Base-by-base conservation (phyloP, 1,284 basidiomycete species). In the Ceratobasidium sp. region DNA sequence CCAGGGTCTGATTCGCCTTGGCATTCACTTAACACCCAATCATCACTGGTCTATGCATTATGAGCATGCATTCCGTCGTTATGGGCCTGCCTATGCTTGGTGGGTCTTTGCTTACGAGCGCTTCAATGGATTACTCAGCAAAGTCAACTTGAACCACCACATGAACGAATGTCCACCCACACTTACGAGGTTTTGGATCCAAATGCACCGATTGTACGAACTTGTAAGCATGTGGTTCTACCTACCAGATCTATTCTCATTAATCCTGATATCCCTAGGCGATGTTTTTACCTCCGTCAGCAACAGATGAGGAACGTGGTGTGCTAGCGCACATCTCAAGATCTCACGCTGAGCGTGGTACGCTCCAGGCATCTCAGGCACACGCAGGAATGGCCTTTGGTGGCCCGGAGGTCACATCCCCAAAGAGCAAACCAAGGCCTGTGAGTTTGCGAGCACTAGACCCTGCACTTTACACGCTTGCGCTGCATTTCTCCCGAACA, bases 91-190 rank as follows among this genome's bases (percentile, higher is more conserved):
- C 0, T 83, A 84, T 54, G 79, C 77, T 1, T 84, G 82, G 82
- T 84, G 83, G 83, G 76, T 83, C 0, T 84, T 82, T 73, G 80
- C 81, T 1, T 83, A 81, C 73, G 82, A 85, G 65, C 75, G 81
- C 1, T 82, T 82, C 76, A 84, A 84, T 76, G 81, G 84, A 0
- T 77, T 82, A 66, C 79, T 84, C 1, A 79, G 82, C 57, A 79
- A 80, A 24, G 80, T 84, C 27, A 81, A 82, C 0, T 74, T 67
- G n/a, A 84, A 84, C 22, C 1, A 31, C 9, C 22, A 53, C 8
- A 19, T 27, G 2, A 47, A 62, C 14, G 9, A 62, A 2, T 47
- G 47, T 2, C 41, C 9, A 15, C 9, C 53, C 17, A 47, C 56
- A 1, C 19, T 72, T 1, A 60, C 48, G 41, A 54, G 45, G 1